These are phyloP conservation scores for Microdochium paspali DNA, from an alignment of 2,329 filamentous ascomycete genomes.

Conservation along the genomic window DNA sequence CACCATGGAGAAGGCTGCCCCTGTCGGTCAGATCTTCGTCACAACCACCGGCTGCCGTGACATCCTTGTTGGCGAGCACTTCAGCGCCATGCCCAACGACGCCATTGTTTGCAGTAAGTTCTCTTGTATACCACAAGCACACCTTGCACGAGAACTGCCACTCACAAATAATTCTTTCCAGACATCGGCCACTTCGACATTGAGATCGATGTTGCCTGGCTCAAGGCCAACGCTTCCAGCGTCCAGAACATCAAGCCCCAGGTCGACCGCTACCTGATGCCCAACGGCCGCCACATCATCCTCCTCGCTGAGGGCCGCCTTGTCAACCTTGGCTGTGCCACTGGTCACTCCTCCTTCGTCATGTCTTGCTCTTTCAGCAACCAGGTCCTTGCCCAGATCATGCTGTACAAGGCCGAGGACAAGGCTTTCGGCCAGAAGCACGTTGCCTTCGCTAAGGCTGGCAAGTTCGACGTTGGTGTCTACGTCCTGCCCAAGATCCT, in stretches of 20 bases:
- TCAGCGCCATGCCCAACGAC: slow-evolving; percentile 92
- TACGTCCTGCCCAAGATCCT: slow-evolving; percentile 98
- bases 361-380: slow-evolving; percentile 99
- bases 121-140: slow-evolving; percentile 1
- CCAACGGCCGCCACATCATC: slow-evolving; percentile 92
- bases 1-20: slow-evolving; percentile 94
- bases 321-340: slow-evolving; percentile 98
- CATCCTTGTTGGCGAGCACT: slow-evolving; percentile 86
- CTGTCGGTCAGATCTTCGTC: slow-evolving; percentile 91
- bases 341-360: slow-evolving; percentile 98
- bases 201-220: slow-evolving; percentile 98
- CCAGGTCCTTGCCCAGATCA: slow-evolving; percentile 99
- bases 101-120: slow-evolving; percentile 87
- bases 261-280: slow-evolving; percentile 95
- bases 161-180: slow-evolving; percentile 21
- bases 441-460: slow-evolving; percentile 86
- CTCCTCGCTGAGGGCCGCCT: slow-evolving; percentile 97
- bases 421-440: slow-evolving; percentile 86
- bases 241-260: slow-evolving; percentile 99
- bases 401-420: slow-evolving; percentile 91
- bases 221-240: slow-evolving; percentile 91
- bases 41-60: slow-evolving; percentile 99
- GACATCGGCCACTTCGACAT: slow-evolving; percentile 99
- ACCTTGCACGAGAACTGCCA: slow-evolving; percentile 7
- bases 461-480: slow-evolving; percentile 85